Percentiles rank a stretch among this genome's conserved stretches.
Conservation (phyloP, 805 yeast genomes). For the Myxozyma neotropica region DNA sequence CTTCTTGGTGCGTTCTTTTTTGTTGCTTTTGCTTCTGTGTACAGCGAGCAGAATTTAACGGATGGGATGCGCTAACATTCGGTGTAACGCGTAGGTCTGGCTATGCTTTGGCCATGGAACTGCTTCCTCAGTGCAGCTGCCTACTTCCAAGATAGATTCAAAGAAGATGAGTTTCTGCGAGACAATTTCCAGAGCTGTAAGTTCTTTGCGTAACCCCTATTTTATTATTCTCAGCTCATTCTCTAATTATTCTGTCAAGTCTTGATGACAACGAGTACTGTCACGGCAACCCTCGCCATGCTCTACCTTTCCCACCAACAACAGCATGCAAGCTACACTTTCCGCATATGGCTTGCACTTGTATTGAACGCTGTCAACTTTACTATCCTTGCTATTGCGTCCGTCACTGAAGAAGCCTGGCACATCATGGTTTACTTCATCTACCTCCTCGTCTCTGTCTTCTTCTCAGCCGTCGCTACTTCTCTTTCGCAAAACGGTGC, state of each 20-base stretch:
- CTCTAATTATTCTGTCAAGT: not conserved
- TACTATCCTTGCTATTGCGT: slow-evolving; percentile 29
- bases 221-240: not conserved
- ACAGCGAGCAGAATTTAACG: not conserved
- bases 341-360: slow-evolving; percentile 30
- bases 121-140: slow-evolving; percentile 83
- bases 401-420: slow-evolving; percentile 26
- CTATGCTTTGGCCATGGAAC: slow-evolving; percentile 92
- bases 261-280: slow-evolving; percentile 36
- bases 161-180: slow-evolving; percentile 42
- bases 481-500: slow-evolving; percentile 87
- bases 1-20: slow-evolving; percentile 10
- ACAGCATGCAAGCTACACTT: slow-evolving; percentile 29
- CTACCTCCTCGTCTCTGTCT: slow-evolving; percentile 63
- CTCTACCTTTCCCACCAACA: slow-evolving; percentile 21
- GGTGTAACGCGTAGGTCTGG: slow-evolving; percentile 25
- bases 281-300: slow-evolving; percentile 43
- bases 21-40: not conserved
- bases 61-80: not conserved
- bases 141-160: slow-evolving; percentile 68
- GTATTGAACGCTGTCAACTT: slow-evolving; percentile 26
- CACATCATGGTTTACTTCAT: slow-evolving; percentile 44
- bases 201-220: slow-evolving; percentile 30
- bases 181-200: slow-evolving; percentile 53
- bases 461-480: slow-evolving; percentile 58